Base-by-base conservation (phyloP, 2,329 filamentous ascomycete species). In the Daldinia sp. region DNA sequence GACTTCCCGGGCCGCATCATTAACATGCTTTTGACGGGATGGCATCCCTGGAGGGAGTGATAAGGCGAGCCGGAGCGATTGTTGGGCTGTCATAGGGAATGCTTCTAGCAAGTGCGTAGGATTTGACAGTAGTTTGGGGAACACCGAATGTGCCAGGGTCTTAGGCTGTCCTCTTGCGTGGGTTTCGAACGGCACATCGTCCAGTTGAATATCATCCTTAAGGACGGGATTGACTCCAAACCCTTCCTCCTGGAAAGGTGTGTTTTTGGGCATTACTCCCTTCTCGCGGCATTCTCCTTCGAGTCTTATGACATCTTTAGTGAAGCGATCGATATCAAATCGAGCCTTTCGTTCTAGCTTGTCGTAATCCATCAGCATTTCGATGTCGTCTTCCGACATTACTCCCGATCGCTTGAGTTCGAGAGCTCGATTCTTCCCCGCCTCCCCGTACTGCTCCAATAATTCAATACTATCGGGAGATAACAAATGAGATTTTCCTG, bases 111-210 rank as follows among this genome's bases (percentile, higher is more conserved):
- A 64, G 60, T 87, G 81, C 23, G 81, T 79, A 0, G 84, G 85
- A 50, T 84, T 84, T 6, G 83, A 83, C n/a, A 87, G 77, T 6
- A 88, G 77, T 28, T 82, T 76, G 6, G 83, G 78, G 59, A 86
- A 86, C 7, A 73, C 72, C 6, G 78, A 72, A 69, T 85, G 81
- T 6, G 79, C 79, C 4, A 85, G 74, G 9, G 71, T 78, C 35
- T 65, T 69, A 33, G 54, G 73, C 53, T 70, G 65, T 9, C 76
- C 70, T 46, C 66, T 62, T 12, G 67, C 20, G 42, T 44, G 33
- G 12, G 41, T 59, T 9, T 70, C 62, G 60, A 71, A 71, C 30
- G 72, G 68, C 54, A 46, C 64, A 10, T 78, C 76, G 13, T 79
- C 78, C 23, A 87, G 79, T 20, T 79, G 74, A 61, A 86, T 79